Evolutionary conservation across 2,329 filamentous ascomycete genomes (phyloP).

Genomic region (Monilinia aucupariae): DNA sequence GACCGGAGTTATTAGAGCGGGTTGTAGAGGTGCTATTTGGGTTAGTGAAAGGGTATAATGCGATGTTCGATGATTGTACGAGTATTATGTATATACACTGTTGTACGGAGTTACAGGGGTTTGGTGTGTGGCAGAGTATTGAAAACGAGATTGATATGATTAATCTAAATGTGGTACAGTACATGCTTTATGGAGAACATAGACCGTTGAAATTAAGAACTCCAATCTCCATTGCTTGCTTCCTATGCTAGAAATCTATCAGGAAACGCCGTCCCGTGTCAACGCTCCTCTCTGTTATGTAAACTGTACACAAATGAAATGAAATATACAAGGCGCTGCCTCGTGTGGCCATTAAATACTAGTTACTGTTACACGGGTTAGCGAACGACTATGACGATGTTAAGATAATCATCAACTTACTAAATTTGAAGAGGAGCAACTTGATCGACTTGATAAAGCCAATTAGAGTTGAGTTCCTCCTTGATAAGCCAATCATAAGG

Average conservation of each 20-base stretch:
- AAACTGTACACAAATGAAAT: constrained; percentile 11
- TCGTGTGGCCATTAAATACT: constrained; percentile 13
- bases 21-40: constrained; percentile 90
- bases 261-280: constrained; percentile 6
- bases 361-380: constrained; percentile 55
- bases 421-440: constrained; percentile 97
- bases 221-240: constrained; percentile 11
- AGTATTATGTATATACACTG: constrained; percentile 4
- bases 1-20: constrained; percentile 80
- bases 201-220: constrained; percentile 11
- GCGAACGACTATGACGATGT: constrained; percentile 88
- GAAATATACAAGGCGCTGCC: constrained; percentile 12
- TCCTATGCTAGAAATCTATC: constrained; percentile 13
- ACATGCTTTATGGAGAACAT: constrained; percentile 1
- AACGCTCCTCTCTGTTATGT: constrained; percentile 8
- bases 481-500: constrained; percentile 93
- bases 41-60: constrained; percentile 66
- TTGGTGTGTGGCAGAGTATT: neutral
- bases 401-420: constrained; percentile 60
- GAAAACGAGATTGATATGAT: neutral
- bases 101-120: neutral
- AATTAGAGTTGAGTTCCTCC: constrained; percentile 89
- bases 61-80: constrained; percentile 3
- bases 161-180: constrained; percentile 10
- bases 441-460: constrained; percentile 94